Evolutionary conservation across 2,329 filamentous ascomycete genomes (phyloP).

Genomic region (Fusarium denticulatum): DNA sequence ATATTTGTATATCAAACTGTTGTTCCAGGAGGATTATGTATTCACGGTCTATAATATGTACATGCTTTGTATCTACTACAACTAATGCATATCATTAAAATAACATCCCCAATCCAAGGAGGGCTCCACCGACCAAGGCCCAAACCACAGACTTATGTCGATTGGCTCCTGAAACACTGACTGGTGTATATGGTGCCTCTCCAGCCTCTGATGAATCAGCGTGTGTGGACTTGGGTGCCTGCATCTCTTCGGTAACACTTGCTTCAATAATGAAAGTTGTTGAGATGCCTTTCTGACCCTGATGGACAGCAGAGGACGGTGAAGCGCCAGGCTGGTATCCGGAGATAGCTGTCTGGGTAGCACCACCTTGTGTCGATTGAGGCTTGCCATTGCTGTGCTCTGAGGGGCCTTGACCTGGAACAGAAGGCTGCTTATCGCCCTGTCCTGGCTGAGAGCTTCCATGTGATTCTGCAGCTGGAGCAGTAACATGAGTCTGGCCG

Average conservation of each 20-base stretch:
- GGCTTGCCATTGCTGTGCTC: not conserved
- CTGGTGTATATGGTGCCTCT: not conserved
- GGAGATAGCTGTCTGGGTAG: not conserved
- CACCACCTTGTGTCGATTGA: not conserved
- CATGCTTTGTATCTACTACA: rapidly evolving
- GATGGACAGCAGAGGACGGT: not conserved
- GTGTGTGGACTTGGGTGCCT: not conserved
- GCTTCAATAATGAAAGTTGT: not conserved
- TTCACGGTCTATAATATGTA: not conserved
- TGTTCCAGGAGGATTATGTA: not conserved
- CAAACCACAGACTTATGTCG: not conserved
- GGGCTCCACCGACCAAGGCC: not conserved
- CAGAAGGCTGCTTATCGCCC: not conserved
- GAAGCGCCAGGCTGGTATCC: not conserved
- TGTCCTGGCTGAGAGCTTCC: not conserved
- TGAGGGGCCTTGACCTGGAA: not conserved
- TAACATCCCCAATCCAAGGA: not conserved
- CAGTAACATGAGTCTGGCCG: rapidly evolving
- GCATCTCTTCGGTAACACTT: not conserved
- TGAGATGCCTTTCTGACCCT: not conserved
- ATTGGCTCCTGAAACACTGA: not conserved
- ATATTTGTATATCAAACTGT: not conserved
- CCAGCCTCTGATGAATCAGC: not conserved
- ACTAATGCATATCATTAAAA: rapidly evolving
- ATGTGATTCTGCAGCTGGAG: not conserved